Percentiles rank a stretch among this genome's conserved stretches.
Conservation (phyloP, 192 early-diverging fungal species). For the Dissophora ornata region DNA sequence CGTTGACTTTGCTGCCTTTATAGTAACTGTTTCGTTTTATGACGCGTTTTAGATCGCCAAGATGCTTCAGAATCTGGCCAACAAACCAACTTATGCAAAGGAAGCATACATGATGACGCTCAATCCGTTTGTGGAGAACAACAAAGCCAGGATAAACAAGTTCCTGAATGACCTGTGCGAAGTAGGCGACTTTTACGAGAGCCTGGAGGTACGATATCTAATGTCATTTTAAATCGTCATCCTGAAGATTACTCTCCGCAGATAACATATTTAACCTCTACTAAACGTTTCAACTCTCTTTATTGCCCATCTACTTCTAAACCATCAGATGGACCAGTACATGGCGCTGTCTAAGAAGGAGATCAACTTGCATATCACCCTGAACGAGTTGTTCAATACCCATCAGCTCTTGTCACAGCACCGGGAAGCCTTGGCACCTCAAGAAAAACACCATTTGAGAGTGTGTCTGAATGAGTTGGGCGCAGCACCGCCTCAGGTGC, state of each 20-base stretch:
- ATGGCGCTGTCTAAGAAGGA: conserved; percentile 95
- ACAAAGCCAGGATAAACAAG: conserved; percentile 85
- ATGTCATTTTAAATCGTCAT: too few species aligned
- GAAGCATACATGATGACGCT: conserved; percentile 92
- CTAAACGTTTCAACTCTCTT: too few species aligned
- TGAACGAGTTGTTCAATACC: conserved; percentile 97
- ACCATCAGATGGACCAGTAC: conserved; percentile 99
- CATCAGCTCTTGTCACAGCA: conserved; percentile 87
- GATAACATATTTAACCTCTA: too few species aligned
- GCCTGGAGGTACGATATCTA: conserved; percentile 81
- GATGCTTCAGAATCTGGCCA: conserved; percentile 94
- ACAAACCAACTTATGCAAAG: conserved; percentile 91
- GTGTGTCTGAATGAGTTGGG: conserved; percentile 85
- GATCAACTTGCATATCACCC: conserved; percentile 85
- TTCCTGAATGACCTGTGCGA: conserved; percentile 95
- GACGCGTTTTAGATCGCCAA: conserved; percentile 80
- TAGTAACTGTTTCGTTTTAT: conserved; percentile 3
- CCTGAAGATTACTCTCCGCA: too few species aligned
- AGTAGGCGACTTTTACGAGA: conserved; percentile 95
- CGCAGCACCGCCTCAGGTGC: conserved; percentile 75
- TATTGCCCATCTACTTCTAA: too few species aligned
- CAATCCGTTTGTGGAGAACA: conserved; percentile 90
- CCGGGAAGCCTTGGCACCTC: conserved; percentile 80
- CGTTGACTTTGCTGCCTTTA: too few species aligned
- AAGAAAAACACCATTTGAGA: conserved; percentile 84